Percentiles rank a stretch among this genome's conserved stretches.
Evolutionary conservation across 768 basidiomycete genomes (phyloP).

Genomic region (Porphyrellus cyaneotinctus): DNA sequence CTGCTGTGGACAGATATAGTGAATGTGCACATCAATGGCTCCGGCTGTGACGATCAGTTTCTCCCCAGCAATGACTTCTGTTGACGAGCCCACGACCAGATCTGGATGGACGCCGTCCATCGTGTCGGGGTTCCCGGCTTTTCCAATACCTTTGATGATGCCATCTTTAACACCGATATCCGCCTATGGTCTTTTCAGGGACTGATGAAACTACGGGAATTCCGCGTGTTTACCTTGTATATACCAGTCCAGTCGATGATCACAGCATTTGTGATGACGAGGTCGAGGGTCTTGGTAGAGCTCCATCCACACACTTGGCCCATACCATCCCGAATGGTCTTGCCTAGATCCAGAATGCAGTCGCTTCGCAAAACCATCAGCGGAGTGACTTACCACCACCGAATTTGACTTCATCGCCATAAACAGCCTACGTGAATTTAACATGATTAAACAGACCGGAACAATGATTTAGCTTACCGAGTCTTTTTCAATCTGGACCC

Average conservation of each 20-base stretch:
- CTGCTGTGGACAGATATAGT: conserved; percentile 94
- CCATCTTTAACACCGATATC: conserved; percentile 92
- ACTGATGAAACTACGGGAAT: not conserved
- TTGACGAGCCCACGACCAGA: conserved; percentile 84
- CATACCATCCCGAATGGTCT: conserved; percentile 95
- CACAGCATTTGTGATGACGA: conserved; percentile 93
- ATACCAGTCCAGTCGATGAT: conserved; percentile 95
- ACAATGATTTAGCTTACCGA: conserved; percentile 39
- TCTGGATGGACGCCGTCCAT: conserved; percentile 74
- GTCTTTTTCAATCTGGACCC: conserved; percentile 91
- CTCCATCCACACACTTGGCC: conserved; percentile 80
- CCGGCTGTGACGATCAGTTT: conserved; percentile 93
- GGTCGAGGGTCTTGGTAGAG: conserved; percentile 69
- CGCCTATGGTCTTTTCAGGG: conserved; percentile 49
- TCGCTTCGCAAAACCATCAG: not conserved
- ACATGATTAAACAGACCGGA: not conserved
- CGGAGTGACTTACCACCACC: conserved; percentile 65
- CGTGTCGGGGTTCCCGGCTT: conserved; percentile 93
- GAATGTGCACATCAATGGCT: conserved; percentile 86
- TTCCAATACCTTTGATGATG: conserved; percentile 83
- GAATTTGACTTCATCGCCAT: conserved; percentile 98
- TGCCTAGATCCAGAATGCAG: conserved; percentile 47
- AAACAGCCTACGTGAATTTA: conserved; percentile 55
- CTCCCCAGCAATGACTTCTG: conserved; percentile 95
- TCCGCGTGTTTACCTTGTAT: conserved; percentile 67